A percentile compares a stretch with the other conserved stretches of the same genome.
Evolutionary conservation across 2,329 filamentous ascomycete species (phyloP).

Genomic region (Phyllosticta citribraziliensis): DNA sequence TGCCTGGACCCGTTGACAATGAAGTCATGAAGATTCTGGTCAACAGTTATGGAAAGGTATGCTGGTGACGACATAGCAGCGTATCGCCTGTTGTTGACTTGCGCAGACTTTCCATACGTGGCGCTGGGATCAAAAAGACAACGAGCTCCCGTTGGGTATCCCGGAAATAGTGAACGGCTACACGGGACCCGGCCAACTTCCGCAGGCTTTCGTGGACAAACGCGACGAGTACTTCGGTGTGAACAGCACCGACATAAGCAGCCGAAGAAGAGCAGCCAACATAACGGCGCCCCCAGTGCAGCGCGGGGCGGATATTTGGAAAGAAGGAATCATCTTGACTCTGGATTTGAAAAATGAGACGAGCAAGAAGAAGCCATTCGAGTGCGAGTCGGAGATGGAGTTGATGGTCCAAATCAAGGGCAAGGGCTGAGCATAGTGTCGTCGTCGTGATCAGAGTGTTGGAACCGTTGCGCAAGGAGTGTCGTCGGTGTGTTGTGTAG

Average conservation of each 20-base stretch:
- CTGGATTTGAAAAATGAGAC: background rate
- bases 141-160: background rate
- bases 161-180: constrained; percentile 4
- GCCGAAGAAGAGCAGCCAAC: background rate
- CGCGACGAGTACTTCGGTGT: constrained; percentile 1
- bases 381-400: background rate
- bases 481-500: background rate
- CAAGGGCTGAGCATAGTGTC: background rate
- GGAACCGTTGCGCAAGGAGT: background rate
- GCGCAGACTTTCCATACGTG: background rate
- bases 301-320: constrained; percentile 1
- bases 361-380: background rate
- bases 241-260: background rate
- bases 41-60: constrained; percentile 4
- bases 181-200: background rate
- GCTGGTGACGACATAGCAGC: background rate
- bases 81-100: background rate
- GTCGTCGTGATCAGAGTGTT: background rate
- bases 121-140: constrained; percentile 3
- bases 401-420: background rate
- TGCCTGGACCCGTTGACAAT: constrained; percentile 6
- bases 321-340: background rate
- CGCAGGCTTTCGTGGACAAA: background rate
- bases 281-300: background rate
- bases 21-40: constrained; percentile 8